These are phyloP conservation scores for Leishmania guyanensis DNA, from an alignment of 208 protist genomes.

Conservation along the genomic window DNA sequence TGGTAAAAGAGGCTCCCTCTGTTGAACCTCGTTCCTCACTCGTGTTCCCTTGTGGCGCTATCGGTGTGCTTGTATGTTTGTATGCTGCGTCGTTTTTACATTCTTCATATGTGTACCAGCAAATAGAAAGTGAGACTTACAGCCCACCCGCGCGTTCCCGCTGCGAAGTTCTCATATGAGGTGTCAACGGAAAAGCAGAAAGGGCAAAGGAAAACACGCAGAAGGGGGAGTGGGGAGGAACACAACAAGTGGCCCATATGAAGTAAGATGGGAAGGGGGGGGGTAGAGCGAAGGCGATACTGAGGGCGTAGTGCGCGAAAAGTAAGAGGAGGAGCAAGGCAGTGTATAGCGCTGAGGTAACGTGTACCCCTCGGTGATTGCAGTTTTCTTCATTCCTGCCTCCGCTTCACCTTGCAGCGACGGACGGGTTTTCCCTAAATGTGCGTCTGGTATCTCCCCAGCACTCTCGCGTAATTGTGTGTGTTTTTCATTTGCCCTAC, in stretches of 20 bases:
- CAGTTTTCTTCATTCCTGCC: not conserved
- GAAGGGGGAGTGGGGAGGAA: not conserved
- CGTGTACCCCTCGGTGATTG: not conserved
- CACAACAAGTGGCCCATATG: too few relatives aligned
- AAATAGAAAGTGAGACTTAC: conserved; percentile 1
- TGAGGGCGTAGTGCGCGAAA: not conserved
- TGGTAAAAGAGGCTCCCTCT: not conserved
- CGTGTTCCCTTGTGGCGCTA: not conserved
- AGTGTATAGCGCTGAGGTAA: not conserved
- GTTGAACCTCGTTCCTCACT: not conserved
- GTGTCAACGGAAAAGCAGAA: not conserved
- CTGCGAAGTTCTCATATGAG: not conserved
- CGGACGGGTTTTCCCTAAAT: not conserved
- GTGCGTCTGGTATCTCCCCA: not conserved
- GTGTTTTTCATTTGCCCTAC: not conserved
- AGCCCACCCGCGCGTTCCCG: not conserved
- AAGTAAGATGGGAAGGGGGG: not conserved
- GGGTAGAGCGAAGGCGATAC: not conserved
- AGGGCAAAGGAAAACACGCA: not conserved
- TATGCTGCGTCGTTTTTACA: not conserved
- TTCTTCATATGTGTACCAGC: not conserved
- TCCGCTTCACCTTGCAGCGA: not conserved
- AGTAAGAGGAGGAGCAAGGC: not conserved
- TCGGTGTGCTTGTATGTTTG: not conserved
- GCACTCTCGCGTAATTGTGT: not conserved